Evolutionary conservation across 352 stramenopile species (phyloP).

Genomic region (Phytophthora podocarpi): DNA sequence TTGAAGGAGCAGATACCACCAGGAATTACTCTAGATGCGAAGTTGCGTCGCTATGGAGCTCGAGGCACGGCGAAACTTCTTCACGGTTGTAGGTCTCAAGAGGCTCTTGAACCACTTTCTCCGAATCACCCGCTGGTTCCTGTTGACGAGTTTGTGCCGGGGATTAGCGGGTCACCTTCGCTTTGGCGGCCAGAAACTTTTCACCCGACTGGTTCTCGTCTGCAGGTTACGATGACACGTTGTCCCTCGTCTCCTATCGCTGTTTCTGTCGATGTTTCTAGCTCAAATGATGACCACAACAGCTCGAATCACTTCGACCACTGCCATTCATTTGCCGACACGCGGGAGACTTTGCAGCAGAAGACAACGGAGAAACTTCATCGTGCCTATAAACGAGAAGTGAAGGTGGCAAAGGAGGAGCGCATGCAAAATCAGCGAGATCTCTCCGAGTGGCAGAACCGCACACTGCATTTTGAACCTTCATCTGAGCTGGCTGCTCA

Average conservation of each 20-base stretch:
- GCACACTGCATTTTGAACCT: constrained; percentile 48
- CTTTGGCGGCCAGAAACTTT: constrained; percentile 59
- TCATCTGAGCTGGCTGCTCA: constrained; percentile 27
- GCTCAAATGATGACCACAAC: constrained; percentile 10
- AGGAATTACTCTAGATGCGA: constrained; percentile 47
- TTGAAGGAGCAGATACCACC: constrained; percentile 38
- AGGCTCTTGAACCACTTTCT: constrained; percentile 14
- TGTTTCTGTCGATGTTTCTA: constrained; percentile 15
- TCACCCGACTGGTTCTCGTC: constrained; percentile 39
- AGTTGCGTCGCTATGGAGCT: constrained; percentile 59
- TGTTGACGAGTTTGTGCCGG: constrained; percentile 15
- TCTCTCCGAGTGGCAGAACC: constrained; percentile 42
- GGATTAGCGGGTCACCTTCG: constrained; percentile 43
- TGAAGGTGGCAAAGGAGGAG: constrained; percentile 15
- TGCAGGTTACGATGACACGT: constrained; percentile 41
- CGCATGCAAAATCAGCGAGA: constrained; percentile 44
- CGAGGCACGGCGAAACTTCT: constrained; percentile 28
- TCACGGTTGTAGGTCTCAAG: constrained; percentile 23
- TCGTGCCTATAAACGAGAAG: constrained; percentile 40
- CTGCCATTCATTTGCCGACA: constrained; percentile 27
- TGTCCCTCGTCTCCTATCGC: constrained; percentile 54
- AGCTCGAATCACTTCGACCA: constrained; percentile 30
- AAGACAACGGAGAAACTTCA: constrained; percentile 37
- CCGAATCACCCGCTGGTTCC: neutral
- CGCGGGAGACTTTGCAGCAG: constrained; percentile 32